These are phyloP conservation scores for Quercus lobata DNA, from an alignment of 331 rosid species.

Conservation along the genomic window DNA sequence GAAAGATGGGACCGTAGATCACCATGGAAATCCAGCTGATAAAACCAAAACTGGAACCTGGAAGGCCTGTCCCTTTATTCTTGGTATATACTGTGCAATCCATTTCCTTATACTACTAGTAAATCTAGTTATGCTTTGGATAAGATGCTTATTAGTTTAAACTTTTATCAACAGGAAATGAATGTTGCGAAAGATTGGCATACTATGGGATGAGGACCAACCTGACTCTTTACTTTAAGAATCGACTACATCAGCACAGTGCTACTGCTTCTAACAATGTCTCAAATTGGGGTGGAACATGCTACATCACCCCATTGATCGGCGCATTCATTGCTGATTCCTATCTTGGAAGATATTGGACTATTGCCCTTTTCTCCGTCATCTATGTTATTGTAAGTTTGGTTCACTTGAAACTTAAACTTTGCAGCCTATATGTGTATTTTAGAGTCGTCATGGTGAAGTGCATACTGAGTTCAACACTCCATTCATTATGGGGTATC, in stretches of 20 bases:
- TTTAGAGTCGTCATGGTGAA: background rate
- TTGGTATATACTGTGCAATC: constrained; percentile 25
- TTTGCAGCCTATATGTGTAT: background rate
- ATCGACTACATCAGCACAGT: constrained; percentile 27
- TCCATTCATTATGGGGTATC: background rate
- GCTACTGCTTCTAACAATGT: constrained; percentile 36
- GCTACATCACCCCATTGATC: constrained; percentile 48
- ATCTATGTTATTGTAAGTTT: constrained; percentile 46
- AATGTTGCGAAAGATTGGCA: constrained; percentile 56
- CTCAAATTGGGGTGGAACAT: constrained; percentile 49
- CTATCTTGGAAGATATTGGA: constrained; percentile 51
- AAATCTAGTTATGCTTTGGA: background rate
- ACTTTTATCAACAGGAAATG: constrained; percentile 32
- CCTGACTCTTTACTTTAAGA: constrained; percentile 37
- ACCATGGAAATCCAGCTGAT: constrained; percentile 40
- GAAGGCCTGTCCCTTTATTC: constrained; percentile 54
- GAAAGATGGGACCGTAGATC: constrained; percentile 44
- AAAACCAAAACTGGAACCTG: constrained; percentile 42
- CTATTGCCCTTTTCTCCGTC: constrained; percentile 51
- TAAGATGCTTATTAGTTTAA: background rate
- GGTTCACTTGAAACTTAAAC: background rate
- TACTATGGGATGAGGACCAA: constrained; percentile 57
- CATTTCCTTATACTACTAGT: background rate
- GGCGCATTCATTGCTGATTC: constrained; percentile 59
- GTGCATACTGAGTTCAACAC: background rate